phyloP scores from a whole-genome alignment of 768 basidiomycete genomes.

The Sporobolomyces pararoseus region DNA sequence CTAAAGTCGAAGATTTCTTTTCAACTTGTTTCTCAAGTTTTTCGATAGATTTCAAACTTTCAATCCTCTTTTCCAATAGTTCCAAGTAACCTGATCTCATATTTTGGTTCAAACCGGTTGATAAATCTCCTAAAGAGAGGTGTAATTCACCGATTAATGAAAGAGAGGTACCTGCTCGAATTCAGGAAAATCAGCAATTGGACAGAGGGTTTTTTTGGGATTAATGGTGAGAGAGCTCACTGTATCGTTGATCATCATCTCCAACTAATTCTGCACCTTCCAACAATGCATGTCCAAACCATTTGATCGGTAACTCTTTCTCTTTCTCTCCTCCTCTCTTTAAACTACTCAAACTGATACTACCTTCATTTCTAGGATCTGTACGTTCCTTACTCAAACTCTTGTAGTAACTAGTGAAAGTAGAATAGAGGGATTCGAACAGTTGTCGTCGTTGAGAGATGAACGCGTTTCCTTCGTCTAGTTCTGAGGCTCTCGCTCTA shows the following conservation, averaged over 20 bases:
- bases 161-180: background rate
- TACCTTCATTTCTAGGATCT: background rate
- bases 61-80: background rate
- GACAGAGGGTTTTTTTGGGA: no score
- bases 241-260: background rate
- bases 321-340: background rate
- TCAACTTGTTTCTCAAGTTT: conserved; percentile 6
- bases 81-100: background rate
- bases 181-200: background rate
- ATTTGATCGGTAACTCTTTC: background rate
- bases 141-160: background rate
- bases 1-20: conserved; percentile 22
- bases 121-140: background rate
- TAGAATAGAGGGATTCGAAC: background rate
- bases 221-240: no score
- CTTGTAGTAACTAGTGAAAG: conserved; percentile 4
- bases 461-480: no score
- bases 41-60: background rate
- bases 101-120: background rate
- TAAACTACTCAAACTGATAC: no score
- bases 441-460: background rate
- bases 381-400: conserved; percentile 4
- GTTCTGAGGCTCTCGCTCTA: background rate
- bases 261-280: background rate
- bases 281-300: conserved; percentile 1